Evolutionary conservation across 768 basidiomycete species (phyloP), one percentile per base, ranked within the genome.

Genomic region (Termitomyces sp.): DNA sequence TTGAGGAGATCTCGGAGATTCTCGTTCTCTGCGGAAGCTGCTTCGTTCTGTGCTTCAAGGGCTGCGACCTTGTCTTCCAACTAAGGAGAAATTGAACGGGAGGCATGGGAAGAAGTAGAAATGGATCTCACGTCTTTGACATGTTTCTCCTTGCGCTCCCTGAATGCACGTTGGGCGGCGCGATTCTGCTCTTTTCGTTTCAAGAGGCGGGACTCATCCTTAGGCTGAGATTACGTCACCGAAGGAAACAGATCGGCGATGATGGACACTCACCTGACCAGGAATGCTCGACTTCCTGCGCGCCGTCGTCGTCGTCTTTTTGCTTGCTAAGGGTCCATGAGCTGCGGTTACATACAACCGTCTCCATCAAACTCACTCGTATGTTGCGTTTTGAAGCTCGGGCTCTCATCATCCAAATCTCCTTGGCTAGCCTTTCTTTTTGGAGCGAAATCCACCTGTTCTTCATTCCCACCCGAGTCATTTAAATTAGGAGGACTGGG

Each of bases 171-270:
- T 73, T 99, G 97, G 7, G 96, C 96, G 3, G 95, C 94, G 57
- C 96, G 82, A 67, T 99, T 99, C 75, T 98, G 96, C 66, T 98
- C 92, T 75, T 98, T 98, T 62, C 96, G 87, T 69, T 96, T 95
- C 63, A 91, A 61, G 5, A 93, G 73, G 26, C 91, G 83, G 5
- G 79, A 72, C 67, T 93, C 91, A 64, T 95, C 92, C 74, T 91
- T 79, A 36, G 69, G 65, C 74, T 76, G 50, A 48, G 36, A 58
- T 57, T 63, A 65, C 50, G 63, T 61, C 60, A 67, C 48, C 18
- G 32, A 23, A 47, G 50, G 46, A 36, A 16, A 44, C n/a, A 44
- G 8, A 55, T 58, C 46, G 48, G 23, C 8, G 61, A 55, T 48
- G 50, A 48, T 9, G 5, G 50, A 28, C 13, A 60, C 74, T 67